Evolutionary conservation across 2,329 filamentous ascomycete genomes (phyloP).

Genomic region (Stemphylium vesicarium): DNA sequence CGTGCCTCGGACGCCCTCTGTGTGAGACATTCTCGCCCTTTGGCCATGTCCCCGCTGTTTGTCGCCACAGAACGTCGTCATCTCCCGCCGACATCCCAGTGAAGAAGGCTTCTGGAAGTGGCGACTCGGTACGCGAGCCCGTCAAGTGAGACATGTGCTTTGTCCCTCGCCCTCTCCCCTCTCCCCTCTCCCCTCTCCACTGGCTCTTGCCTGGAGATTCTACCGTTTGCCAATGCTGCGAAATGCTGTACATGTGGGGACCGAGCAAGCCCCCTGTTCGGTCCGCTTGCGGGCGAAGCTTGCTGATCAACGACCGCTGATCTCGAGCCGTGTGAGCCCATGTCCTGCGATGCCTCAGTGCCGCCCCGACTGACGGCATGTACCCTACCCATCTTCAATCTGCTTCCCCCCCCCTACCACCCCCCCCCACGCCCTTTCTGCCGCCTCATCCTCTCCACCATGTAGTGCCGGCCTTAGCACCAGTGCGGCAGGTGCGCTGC

Average conservation of each 20-base stretch:
- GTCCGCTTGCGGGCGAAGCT: constrained; percentile 18
- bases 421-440: not conserved
- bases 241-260: constrained; percentile 9
- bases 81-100: constrained; percentile 16
- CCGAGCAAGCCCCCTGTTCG: constrained; percentile 8
- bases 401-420: not conserved
- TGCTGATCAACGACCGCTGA: constrained; percentile 16
- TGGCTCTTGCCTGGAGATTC: constrained; percentile 12
- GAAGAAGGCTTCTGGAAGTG: constrained; percentile 25
- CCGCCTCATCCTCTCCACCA: not conserved
- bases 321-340: constrained; percentile 1
- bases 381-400: not conserved
- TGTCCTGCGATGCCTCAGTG: not conserved
- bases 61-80: constrained; percentile 25
- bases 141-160: not conserved
- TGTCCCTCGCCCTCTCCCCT: not conserved
- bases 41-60: not conserved
- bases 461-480: constrained; percentile 10
- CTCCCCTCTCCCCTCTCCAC: not conserved
- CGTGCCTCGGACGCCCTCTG: not conserved
- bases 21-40: not conserved
- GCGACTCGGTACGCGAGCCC: constrained; percentile 7
- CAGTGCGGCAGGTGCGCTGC: constrained; percentile 23
- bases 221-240: constrained; percentile 10
- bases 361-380: not conserved